phyloP scores from a whole-genome alignment of 768 basidiomycete genomes.

The Tricholomella constricta region DNA sequence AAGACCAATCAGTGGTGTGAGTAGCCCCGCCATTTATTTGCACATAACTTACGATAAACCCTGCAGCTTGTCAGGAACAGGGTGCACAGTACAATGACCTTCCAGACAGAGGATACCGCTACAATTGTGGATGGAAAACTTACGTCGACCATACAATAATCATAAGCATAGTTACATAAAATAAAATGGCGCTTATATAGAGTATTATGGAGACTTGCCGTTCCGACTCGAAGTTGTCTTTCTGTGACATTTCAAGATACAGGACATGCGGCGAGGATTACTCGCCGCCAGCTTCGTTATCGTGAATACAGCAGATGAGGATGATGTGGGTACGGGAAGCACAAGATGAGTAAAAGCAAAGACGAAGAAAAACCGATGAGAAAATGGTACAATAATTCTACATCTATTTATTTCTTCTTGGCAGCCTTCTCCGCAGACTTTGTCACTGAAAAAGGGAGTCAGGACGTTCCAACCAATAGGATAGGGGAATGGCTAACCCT shows the following conservation, averaged over 20 bases:
- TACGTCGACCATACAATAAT: neutral
- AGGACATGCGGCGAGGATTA: constrained; percentile 12
- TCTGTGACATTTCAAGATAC: constrained; percentile 11
- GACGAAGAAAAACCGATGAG: constrained; percentile 49
- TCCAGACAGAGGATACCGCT: constrained; percentile 15
- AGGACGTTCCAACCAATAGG: constrained; percentile 1
- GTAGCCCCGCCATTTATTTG: neutral
- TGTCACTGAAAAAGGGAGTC: constrained; percentile 56
- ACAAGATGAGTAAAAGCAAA: constrained; percentile 32
- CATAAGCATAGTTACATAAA: neutral
- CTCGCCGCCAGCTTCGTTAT: constrained; percentile 34
- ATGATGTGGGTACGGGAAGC: constrained; percentile 32
- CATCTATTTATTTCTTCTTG: constrained; percentile 95
- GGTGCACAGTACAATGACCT: constrained; percentile 33
- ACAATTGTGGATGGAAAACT: constrained; percentile 1
- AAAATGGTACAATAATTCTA: constrained; percentile 67
- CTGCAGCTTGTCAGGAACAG: constrained; percentile 29
- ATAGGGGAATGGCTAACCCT: constrained; percentile 51
- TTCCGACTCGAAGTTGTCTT: neutral
- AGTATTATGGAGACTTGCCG: no score
- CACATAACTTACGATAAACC: neutral
- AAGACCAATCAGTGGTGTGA: constrained; percentile 36
- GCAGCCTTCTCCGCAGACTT: constrained; percentile 95
- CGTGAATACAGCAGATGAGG: constrained; percentile 48
- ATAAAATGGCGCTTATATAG: neutral